Evolutionary conservation across 192 early-diverging fungal species (phyloP), one percentile per base, ranked within the genome.

Genomic region (Chytriomyces sp.): DNA sequence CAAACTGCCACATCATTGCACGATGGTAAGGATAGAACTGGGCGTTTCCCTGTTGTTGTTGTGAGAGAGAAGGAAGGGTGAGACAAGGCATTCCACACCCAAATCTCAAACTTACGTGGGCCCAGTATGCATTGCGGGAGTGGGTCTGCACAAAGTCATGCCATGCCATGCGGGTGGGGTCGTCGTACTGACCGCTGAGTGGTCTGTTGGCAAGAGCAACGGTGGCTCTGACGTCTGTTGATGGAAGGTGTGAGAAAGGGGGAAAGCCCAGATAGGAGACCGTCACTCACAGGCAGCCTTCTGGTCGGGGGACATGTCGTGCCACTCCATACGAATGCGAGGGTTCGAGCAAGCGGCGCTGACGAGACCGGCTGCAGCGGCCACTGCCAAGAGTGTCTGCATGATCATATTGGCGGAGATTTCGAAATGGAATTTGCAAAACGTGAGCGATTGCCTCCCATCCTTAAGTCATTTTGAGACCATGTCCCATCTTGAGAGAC

Each of bases 11-110:
- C 61, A 76, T 64, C 62, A 76, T 63, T 11, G 74, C 74, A 2
- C 74, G 74, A 44, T 76, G 74, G 50, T 64, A 76, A 16, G 74
- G 74, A 65, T 76, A 76, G 49, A 76, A 76, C 50, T 76, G 74
- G 20, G 61, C 74, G 45, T 63, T 64, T 11, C 70, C 70, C 11
- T 69, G 68, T 18, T 46, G 7, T 50, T 50, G 53, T 7, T 3
- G 50, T n/a, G n/a, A 50, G 48, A 47, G 16, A 23, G 18, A 7
- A 13, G 16, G 68, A 69, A 26, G 48, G 68, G 28, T 35, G 28
- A 35, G 28, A 35, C 62, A n/a, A 16, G 62, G 16, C 11, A 64
- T 24, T n/a, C n/a, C 5, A 8, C 10, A 13, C 16, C 26, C 10
- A 28, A 24, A 24, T 28, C 11, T 64, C 28, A 1, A 28, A 5